A percentile compares a stretch with the other conserved stretches of the same genome.
These are phyloP conservation scores for Penicillium herquei DNA, from an alignment of 495 filamentous ascomycete genomes.

Conservation along the genomic window DNA sequence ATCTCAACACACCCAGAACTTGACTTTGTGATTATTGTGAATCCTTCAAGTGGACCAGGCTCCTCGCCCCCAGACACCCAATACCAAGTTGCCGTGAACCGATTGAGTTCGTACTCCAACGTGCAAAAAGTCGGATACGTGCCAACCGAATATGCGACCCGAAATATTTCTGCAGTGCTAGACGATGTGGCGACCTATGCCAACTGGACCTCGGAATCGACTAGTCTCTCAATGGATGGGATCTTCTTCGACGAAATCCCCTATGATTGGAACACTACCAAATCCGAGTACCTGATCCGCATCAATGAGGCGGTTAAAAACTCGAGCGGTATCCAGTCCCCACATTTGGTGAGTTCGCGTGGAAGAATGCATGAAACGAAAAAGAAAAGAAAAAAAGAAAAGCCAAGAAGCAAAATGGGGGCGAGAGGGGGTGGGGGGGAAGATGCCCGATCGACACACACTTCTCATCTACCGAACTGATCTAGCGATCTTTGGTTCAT, in stretches of 20 bases:
- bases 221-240: not conserved
- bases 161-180: not conserved
- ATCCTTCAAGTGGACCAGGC: conserved; percentile 2
- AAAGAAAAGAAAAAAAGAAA: not conserved
- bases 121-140: conserved; percentile 4
- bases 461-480: no score
- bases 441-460: no score
- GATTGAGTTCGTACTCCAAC: conserved; percentile 4
- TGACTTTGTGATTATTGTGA: conserved; percentile 1
- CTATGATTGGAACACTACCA: conserved; percentile 1
- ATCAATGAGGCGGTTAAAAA: conserved; percentile 5
- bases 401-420: not conserved
- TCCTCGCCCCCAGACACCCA: conserved; percentile 1
- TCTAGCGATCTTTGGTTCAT: not conserved
- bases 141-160: not conserved
- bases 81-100: not conserved
- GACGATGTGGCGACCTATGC: conserved; percentile 1
- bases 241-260: conserved; percentile 4
- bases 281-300: not conserved
- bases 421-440: no score
- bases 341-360: not conserved
- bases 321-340: not conserved
- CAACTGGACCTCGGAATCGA: not conserved
- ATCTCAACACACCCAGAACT: not conserved
- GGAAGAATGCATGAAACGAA: not conserved